These are phyloP conservation scores for Microdochium bolleyi DNA, from an alignment of 2,329 filamentous ascomycete genomes.

Conservation along the genomic window DNA sequence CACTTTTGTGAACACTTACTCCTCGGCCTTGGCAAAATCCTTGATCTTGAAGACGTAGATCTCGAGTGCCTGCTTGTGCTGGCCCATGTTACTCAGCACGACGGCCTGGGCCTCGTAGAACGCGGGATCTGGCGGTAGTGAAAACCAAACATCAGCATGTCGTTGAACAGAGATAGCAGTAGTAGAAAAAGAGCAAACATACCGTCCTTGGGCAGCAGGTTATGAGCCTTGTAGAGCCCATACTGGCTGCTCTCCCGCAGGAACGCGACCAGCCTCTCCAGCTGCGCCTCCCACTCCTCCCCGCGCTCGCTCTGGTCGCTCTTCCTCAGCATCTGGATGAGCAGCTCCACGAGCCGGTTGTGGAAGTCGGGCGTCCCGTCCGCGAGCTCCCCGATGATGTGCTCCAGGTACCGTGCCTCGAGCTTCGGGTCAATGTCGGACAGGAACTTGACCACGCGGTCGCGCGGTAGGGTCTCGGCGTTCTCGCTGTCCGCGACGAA, in stretches of 20 bases:
- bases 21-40: conserved; percentile 84
- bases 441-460: conserved; percentile 68
- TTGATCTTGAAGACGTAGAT: conserved; percentile 95
- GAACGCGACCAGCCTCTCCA: conserved; percentile 64
- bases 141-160: not conserved
- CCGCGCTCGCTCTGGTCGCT: conserved; percentile 24
- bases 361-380: conserved; percentile 83
- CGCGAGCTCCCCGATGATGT: conserved; percentile 80
- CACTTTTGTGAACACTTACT: conserved; percentile 44
- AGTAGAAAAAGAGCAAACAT: conserved; percentile 15
- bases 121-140: conserved; percentile 51
- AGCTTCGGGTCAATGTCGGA: conserved; percentile 60
- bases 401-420: conserved; percentile 78
- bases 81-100: conserved; percentile 87
- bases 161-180: not conserved
- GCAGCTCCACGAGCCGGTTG: conserved; percentile 68
- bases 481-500: conserved; percentile 93
- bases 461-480: conserved; percentile 77
- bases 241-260: conserved; percentile 72
- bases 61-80: conserved; percentile 90
- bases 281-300: conserved; percentile 47
- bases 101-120: conserved; percentile 90
- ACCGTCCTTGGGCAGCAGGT: conserved; percentile 74
- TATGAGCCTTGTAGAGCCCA: conserved; percentile 69
- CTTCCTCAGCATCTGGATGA: conserved; percentile 20